Evolutionary conservation across 805 yeast genomes (phyloP).

Genomic region (Teunomyces aglyptinius): DNA sequence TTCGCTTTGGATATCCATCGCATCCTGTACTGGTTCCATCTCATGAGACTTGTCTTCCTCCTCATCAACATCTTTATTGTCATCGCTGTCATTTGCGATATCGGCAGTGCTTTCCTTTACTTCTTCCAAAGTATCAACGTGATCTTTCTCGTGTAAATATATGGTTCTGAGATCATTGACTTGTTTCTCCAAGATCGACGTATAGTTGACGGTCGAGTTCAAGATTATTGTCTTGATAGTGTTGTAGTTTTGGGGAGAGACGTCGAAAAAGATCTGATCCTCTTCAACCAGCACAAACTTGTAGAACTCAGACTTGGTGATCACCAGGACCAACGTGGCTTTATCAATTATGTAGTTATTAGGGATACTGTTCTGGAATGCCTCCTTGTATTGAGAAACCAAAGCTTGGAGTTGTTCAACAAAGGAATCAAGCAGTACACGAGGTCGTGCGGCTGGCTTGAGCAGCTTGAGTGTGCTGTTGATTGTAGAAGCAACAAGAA

Average conservation of each 20-base stretch:
- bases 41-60: neutral
- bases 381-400: constrained; percentile 4
- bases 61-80: too few relatives aligned
- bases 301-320: constrained; percentile 15
- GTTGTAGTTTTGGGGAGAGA: constrained; percentile 15
- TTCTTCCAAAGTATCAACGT: neutral
- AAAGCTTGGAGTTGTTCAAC: constrained; percentile 6
- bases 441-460: constrained; percentile 1
- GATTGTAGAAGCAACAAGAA: constrained; percentile 11
- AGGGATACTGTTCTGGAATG: constrained; percentile 3
- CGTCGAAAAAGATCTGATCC: constrained; percentile 20
- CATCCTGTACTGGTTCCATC: neutral
- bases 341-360: constrained; percentile 4
- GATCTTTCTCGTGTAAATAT: neutral
- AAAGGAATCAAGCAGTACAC: constrained; percentile 7
- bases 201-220: constrained; percentile 18
- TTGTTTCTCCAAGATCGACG: constrained; percentile 18
- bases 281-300: constrained; percentile 20
- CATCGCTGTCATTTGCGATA: too few relatives aligned
- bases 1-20: neutral
- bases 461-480: constrained; percentile 9
- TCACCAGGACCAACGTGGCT: constrained; percentile 10
- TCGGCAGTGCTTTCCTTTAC: neutral
- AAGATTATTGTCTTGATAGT: constrained; percentile 22
- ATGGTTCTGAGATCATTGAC: constrained; percentile 17